phyloP scores from a whole-genome alignment of 441 rosid species.

The Raphanus hybrid region DNA sequence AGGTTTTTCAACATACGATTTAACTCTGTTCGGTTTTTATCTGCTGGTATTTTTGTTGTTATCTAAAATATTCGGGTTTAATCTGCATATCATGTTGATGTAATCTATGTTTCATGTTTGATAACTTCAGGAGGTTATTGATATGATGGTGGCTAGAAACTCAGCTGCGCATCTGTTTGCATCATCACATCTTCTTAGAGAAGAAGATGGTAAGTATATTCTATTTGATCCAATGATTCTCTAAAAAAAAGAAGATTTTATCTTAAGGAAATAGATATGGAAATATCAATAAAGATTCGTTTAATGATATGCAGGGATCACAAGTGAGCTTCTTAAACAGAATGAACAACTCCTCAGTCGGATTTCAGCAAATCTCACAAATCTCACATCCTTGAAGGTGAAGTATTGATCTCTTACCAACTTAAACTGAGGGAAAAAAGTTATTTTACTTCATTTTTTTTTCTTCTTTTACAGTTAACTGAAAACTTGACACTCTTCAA shows the following conservation, averaged over 20 bases:
- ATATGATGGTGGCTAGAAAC: conserved; percentile 28
- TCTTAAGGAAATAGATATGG: background rate
- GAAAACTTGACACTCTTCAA: conserved; percentile 55
- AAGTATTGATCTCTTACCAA: conserved; percentile 26
- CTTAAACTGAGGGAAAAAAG: background rate
- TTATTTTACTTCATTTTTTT: background rate
- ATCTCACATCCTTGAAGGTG: conserved; percentile 57
- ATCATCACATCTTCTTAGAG: background rate
- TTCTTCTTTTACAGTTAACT: conserved; percentile 44
- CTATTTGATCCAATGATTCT: background rate
- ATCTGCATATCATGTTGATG: background rate
- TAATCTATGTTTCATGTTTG: conserved; percentile 9
- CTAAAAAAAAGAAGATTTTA: background rate
- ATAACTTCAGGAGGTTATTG: conserved; percentile 23
- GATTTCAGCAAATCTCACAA: conserved; percentile 55
- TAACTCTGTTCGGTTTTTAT: background rate
- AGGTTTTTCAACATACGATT: conserved; percentile 45
- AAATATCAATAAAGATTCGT: background rate
- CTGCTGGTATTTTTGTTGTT: background rate
- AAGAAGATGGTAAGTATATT: conserved; percentile 27
- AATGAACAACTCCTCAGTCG: conserved; percentile 54
- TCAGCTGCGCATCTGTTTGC: background rate
- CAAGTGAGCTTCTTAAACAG: conserved; percentile 63
- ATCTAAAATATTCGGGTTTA: background rate
- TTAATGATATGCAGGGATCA: conserved; percentile 28